phyloP scores from a whole-genome alignment of 1,284 basidiomycete genomes.

The Wolfiporia cocos region DNA sequence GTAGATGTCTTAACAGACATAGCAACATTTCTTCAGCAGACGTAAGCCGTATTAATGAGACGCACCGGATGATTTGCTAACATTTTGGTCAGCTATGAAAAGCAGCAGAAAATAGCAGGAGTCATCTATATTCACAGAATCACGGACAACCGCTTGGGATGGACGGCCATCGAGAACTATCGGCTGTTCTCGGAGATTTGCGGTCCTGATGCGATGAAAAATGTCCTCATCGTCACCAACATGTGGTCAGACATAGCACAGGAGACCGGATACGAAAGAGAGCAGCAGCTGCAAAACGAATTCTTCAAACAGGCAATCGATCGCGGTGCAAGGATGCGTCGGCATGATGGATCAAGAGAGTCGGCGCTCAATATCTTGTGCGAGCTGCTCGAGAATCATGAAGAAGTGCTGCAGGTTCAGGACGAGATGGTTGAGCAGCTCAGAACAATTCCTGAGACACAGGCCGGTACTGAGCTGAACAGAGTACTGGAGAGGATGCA shows the following conservation, averaged over 20 bases:
- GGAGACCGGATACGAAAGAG: constrained; percentile 1
- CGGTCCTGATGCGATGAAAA: constrained; percentile 36
- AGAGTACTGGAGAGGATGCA: constrained; percentile 6
- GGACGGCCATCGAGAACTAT: constrained; percentile 44
- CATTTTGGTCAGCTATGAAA: constrained; percentile 27
- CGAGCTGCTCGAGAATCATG: constrained; percentile 5
- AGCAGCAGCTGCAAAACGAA: constrained; percentile 6
- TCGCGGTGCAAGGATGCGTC: constrained; percentile 16
- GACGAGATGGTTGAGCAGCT: constrained; percentile 12
- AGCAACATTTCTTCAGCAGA: constrained; percentile 1
- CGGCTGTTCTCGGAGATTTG: constrained; percentile 45
- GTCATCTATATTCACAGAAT: constrained; percentile 53
- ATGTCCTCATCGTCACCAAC: constrained; percentile 20
- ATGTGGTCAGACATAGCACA: constrained; percentile 22
- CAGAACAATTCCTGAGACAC: constrained; percentile 5
- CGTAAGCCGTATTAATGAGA: neutral
- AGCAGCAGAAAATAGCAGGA: constrained; percentile 37
- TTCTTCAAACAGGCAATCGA: constrained; percentile 21
- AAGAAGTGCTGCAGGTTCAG: constrained; percentile 12
- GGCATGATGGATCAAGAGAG: constrained; percentile 12
- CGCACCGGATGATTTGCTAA: neutral
- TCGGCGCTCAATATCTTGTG: constrained; percentile 10
- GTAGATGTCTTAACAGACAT: constrained; percentile 30
- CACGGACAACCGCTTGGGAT: constrained; percentile 43
- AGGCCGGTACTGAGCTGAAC: constrained; percentile 9